These are phyloP conservation scores for Coprinopsis strossmayeri DNA, from an alignment of 768 basidiomycete species.

Conservation along the genomic window DNA sequence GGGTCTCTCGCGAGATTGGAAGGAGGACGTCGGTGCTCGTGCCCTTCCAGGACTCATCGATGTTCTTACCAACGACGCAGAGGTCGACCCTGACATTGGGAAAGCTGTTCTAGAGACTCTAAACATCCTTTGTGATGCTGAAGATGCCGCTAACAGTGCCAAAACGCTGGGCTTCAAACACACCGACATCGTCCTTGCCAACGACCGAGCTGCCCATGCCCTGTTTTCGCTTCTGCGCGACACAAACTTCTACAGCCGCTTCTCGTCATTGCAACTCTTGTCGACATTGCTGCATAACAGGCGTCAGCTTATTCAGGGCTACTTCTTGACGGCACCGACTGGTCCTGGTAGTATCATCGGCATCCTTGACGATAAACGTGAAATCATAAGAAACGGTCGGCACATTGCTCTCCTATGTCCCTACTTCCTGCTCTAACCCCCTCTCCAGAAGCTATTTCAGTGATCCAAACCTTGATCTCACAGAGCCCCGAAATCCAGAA, in stretches of 20 bases:
- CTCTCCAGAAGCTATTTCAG: constrained; percentile 70
- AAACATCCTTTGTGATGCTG: constrained; percentile 75
- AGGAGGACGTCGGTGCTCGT: constrained; percentile 75
- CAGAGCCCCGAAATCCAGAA: constrained; percentile 95
- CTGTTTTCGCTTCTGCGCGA: constrained; percentile 74
- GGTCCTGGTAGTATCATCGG: constrained; percentile 70
- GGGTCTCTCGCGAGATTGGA: constrained; percentile 87
- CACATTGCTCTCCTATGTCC: constrained; percentile 1
- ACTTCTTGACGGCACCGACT: constrained; percentile 81
- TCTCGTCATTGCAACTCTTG: constrained; percentile 77
- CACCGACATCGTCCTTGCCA: constrained; percentile 72
- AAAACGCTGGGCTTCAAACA: constrained; percentile 81
- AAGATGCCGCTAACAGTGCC: constrained; percentile 35
- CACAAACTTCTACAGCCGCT: constrained; percentile 78
- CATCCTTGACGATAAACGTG: constrained; percentile 77
- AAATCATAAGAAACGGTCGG: constrained; percentile 85
- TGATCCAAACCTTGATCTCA: constrained; percentile 74
- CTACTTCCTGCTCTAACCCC: background rate
- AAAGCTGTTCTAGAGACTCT: constrained; percentile 92
- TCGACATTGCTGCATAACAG: constrained; percentile 77
- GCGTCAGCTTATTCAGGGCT: constrained; percentile 76
- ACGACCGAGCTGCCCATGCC: constrained; percentile 64
- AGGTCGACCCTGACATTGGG: constrained; percentile 86
- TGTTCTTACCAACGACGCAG: constrained; percentile 19
- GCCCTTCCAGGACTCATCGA: constrained; percentile 33